Conservation (phyloP, 257 asterid species). For the Perilla frutescens region DNA sequence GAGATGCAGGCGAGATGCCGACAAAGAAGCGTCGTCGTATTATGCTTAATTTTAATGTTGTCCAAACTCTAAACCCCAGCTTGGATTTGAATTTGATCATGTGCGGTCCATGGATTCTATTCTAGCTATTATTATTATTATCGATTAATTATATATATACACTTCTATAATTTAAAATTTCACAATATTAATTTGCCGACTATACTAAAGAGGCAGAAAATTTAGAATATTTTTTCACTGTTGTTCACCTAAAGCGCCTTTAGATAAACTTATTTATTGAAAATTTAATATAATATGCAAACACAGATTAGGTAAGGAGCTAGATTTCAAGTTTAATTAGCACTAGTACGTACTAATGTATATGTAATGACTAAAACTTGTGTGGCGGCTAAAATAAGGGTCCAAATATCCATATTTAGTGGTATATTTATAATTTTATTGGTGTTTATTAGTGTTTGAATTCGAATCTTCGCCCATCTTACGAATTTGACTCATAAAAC, state of each 20-base stretch:
- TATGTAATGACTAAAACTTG: too few species aligned
- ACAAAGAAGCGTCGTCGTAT: constrained; percentile 26
- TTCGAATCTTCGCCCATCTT: too few species aligned
- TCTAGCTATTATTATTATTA: too few species aligned
- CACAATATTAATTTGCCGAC: constrained; percentile 25
- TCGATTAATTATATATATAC: neutral
- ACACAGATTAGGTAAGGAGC: neutral
- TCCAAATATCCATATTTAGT: too few species aligned
- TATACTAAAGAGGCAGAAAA: neutral
- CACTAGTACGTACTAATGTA: neutral
- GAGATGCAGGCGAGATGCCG: constrained; percentile 23
- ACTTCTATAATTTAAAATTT: neutral
- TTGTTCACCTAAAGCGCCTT: neutral
- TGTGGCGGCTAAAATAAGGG: too few species aligned
- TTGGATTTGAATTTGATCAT: neutral
- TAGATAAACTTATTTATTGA: neutral
- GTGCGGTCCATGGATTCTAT: constrained; percentile 15
- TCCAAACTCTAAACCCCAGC: neutral
- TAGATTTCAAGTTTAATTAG: neutral
- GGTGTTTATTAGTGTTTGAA: too few species aligned
- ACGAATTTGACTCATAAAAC: too few species aligned
- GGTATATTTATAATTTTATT: too few species aligned
- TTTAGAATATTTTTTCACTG: neutral
- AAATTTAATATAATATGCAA: neutral
- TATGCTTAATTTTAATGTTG: neutral